Evolutionary conservation across 208 protist genomes (phyloP), one percentile per base, ranked within the genome.

Genomic region (Trypanosoma platydactyli): DNA sequence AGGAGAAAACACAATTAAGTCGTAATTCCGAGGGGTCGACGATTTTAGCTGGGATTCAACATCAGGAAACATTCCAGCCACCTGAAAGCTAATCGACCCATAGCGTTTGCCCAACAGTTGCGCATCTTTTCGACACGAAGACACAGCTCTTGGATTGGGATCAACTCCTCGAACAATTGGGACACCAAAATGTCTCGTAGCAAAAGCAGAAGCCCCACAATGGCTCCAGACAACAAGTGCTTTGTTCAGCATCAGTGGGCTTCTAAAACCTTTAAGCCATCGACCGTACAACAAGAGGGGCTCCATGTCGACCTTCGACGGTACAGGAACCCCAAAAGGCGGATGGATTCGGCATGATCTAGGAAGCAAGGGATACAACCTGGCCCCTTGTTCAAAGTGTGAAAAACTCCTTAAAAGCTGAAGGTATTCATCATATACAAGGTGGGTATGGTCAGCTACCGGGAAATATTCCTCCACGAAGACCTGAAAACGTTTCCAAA

Each of bases 401-500:
- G 82, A 83, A 52, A 93, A 96, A 52, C 84, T 91, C 52, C 77
- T 59, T 16, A 96, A 84, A 1, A 96, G 64, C 18, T 89, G 63
- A 72, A 88, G 62, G 61, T 94, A 96, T 52, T 96, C 88, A 33
- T 60, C 63, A 54, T 94, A 94, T 0, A 68, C 65, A 15, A 96
- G 35, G 69, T 96, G 91, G 1, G 88, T 88, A 64, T 96, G 88
- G 30, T 96, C 86, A 7, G 75, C 44, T 0, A 92, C 49, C 0
- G 91, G 91, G 56, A 81, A 96, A 55, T 93, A 94, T 56, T 93
- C 82, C 57, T 94, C 86, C 2, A 85, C 91, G 79, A 84, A 96
- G 16, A 79, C 41, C 53, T 93, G 86, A 69, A 96, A 96, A 12
- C 86, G 64, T 57, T 84, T 87, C 86, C 88, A 96, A 50, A 96